Evolutionary conservation across 2,329 filamentous ascomycete genomes (phyloP), one percentile per base, ranked within the genome.

Genomic region (Dichotomopilus funicola): DNA sequence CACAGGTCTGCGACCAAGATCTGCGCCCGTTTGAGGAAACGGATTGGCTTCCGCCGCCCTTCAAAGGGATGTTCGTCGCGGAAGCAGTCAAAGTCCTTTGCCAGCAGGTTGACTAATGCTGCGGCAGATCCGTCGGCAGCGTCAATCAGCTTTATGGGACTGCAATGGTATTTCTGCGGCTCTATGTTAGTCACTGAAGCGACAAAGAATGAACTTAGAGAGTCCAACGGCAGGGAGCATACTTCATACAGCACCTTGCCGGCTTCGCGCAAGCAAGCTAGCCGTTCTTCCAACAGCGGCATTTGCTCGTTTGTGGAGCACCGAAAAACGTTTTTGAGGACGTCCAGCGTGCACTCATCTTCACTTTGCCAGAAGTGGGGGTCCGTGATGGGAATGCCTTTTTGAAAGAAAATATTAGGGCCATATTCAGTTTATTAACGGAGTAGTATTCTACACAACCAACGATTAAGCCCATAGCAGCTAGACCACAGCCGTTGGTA

Each of bases 1-100:
- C 95, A 99, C 1, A 97, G 70, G 70, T 99, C 94, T 27, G 95
- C 95, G 2, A 95, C 91, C 19, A 97, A 80, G 58, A 99, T 99
- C 71, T 99, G 94, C 1, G 94, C 91, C 9, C 95, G 85, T 73
- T 99, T 99, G 67, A 96, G 83, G 59, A 99, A 81, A 11, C 90
- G 86, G 2, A 99, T 85, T 6, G 76, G 79, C 60, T 78, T 79
- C 55, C 78, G 80, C 45, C 85, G 84, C 8, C 85, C 85, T 52
- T 92, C 85, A 67, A 91, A 96, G 3, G 67, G 71, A 55, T 85
- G 82, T 67, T 91, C 87, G 66, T 99, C 94, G 27, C 86, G 79
- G 73, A 99, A 96, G 72, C 89, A 95, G 31, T 81, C 70, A 67
- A 99, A 96, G 66, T 91, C 82, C 45, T 84, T 78, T 4, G 89